phyloP scores from a whole-genome alignment of 805 yeast species.

The Blastobotrys chiropterorum region DNA sequence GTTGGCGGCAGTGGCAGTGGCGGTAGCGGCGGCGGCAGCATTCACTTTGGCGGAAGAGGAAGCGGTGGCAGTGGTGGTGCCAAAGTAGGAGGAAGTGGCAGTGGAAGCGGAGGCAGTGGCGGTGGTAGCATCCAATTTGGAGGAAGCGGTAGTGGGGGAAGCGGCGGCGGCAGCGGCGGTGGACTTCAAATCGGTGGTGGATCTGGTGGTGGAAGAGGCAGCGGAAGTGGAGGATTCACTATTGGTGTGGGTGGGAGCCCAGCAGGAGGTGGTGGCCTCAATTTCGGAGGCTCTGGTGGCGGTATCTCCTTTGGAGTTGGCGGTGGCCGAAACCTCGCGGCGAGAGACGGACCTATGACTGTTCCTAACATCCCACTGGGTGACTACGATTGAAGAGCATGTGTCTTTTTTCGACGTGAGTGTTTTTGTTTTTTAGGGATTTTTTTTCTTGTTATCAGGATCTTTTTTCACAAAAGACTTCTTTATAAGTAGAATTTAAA shows the following conservation, averaged over 20 bases:
- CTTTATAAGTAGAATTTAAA: too few species aligned
- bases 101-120: neutral
- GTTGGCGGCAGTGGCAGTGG: neutral
- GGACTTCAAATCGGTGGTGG: neutral
- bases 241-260: neutral
- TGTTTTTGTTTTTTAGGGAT: neutral
- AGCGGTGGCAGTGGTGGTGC: slow-evolving; percentile 1
- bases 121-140: neutral
- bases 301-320: neutral
- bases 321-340: neutral
- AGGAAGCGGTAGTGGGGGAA: neutral
- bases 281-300: neutral
- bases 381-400: neutral
- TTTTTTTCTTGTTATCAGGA: too few species aligned
- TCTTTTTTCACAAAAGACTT: too few species aligned
- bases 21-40: neutral
- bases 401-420: too few species aligned
- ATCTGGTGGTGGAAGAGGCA: neutral
- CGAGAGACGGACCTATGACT: neutral
- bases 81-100: neutral
- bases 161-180: neutral
- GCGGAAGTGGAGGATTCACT: neutral
- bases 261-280: neutral
- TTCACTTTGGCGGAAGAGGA: neutral
- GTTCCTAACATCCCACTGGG: neutral